phyloP scores from a whole-genome alignment of 192 early-diverging fungal genomes.

The Entomortierella parvispora region DNA sequence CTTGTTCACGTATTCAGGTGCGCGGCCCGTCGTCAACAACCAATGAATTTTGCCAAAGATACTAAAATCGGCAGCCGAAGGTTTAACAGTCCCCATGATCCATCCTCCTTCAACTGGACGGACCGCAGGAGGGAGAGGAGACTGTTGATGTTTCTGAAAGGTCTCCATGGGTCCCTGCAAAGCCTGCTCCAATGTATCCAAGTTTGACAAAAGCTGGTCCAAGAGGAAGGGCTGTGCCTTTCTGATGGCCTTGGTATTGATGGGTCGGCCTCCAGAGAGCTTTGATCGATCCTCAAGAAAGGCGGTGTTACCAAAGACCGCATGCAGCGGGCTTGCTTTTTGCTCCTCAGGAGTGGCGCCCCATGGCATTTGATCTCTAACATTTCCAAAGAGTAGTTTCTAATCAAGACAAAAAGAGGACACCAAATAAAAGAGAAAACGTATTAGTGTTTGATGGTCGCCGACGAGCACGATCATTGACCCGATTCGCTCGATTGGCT shows the following conservation, averaged over 20 bases:
- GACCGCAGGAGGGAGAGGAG: too few relatives aligned
- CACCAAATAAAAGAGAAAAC: not conserved
- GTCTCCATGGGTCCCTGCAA: conserved; percentile 3
- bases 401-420: not conserved
- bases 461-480: not conserved
- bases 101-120: conserved; percentile 33
- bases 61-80: conserved; percentile 37
- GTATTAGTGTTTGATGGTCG: not conserved
- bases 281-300: conserved; percentile 38
- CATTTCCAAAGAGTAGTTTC: conserved; percentile 30
- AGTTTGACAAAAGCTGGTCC: conserved; percentile 24
- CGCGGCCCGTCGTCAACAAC: conserved; percentile 17
- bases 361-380: conserved; percentile 41
- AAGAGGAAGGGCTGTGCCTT: conserved; percentile 15
- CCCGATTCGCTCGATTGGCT: conserved; percentile 30
- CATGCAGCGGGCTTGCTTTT: conserved; percentile 22
- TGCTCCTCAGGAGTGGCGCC: conserved; percentile 30
- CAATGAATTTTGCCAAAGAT: conserved; percentile 32
- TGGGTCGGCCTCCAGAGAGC: conserved; percentile 10
- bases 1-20: conserved; percentile 17
- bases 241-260: conserved; percentile 19
- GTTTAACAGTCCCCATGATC: conserved; percentile 34
- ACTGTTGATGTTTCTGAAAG: conserved; percentile 12
- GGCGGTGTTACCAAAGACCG: conserved; percentile 15
- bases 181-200: conserved; percentile 30